Conservation (phyloP, 495 filamentous ascomycete species). For the Penicillium robsamsonii region DNA sequence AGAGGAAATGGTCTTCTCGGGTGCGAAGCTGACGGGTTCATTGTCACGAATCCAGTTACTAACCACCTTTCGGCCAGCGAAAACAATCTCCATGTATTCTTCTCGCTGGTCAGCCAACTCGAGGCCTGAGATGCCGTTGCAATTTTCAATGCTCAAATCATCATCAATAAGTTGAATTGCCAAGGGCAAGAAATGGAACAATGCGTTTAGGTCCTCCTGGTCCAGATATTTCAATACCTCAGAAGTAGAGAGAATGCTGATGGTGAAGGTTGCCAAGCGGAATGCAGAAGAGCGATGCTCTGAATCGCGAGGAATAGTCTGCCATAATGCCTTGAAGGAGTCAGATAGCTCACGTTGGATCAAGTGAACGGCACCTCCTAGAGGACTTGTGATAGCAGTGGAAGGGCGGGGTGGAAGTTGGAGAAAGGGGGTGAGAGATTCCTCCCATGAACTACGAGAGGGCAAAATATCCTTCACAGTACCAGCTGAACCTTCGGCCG, state of each 20-base stretch:
- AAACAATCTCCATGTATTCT: constrained; percentile 61
- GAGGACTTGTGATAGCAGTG: constrained; percentile 66
- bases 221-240: constrained; percentile 30
- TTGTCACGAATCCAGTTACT: constrained; percentile 42
- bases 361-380: constrained; percentile 70
- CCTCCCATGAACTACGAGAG: constrained; percentile 44
- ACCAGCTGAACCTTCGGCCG: constrained; percentile 27
- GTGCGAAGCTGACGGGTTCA: constrained; percentile 14
- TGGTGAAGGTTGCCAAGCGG: constrained; percentile 67
- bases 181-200: constrained; percentile 52
- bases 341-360: constrained; percentile 40
- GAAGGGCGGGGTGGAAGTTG: constrained; percentile 55
- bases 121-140: constrained; percentile 54
- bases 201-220: constrained; percentile 31
- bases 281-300: constrained; percentile 68
- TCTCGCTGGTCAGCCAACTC: constrained; percentile 49
- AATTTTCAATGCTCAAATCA: constrained; percentile 56
- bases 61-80: constrained; percentile 54
- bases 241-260: constrained; percentile 49
- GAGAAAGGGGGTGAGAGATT: constrained; percentile 59
- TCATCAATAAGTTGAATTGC: constrained; percentile 60
- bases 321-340: constrained; percentile 23
- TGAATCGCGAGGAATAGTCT: constrained; percentile 54
- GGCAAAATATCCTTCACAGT: constrained; percentile 50
- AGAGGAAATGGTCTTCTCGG: constrained; percentile 22